Evolutionary conservation across 2,329 filamentous ascomycete species (phyloP), one percentile per base, ranked within the genome.

Genomic region (Davidsoniella neocaledoniae): DNA sequence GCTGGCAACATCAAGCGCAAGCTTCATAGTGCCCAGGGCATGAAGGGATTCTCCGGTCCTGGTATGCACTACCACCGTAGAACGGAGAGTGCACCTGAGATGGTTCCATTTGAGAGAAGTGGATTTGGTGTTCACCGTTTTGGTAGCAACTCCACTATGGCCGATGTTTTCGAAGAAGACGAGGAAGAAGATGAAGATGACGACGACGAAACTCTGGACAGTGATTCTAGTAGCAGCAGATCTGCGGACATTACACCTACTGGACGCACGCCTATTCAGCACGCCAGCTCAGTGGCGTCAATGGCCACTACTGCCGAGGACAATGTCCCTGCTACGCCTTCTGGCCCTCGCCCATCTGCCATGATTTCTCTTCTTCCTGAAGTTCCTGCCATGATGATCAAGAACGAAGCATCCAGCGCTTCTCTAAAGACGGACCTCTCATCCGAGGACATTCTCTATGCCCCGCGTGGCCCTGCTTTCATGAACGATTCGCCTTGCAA

Each of bases 151-250:
- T 79, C 81, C 0, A 81, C 81, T 0, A 88, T 91, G 83, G 83
- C 81, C 0, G 85, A 90, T 60, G 85, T 91, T 1, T 91, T 90
- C 55, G 85, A 91, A 59, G 85, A 90, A 57, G 84, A 88, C 25
- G 67, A 69, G 2, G 72, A 77, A 10, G 85, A 90, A 57, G 84
- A 88, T 25, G 67, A 69, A 2, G 72, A 77, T 10, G 70, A 70
- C 17, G 66, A 66, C 50, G 63, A 62, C 19, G 63, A 67, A 29
- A 56, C 55, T 3, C 65, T 64, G 6, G 53, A 53, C 12, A 54
- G 52, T 43, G 53, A 52, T n/a, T 53, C 51, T 1, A 49, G 46
- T 14, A 53, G 51, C 21, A 46, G 43, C 40, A 50, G 51, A 43
- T 53, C 51, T 1, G 51, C 47, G 12, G 51, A 53, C 36, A 50